Conservation (phyloP, 176 grass and related monocot species). For the Microstegium vimineum region DNA sequence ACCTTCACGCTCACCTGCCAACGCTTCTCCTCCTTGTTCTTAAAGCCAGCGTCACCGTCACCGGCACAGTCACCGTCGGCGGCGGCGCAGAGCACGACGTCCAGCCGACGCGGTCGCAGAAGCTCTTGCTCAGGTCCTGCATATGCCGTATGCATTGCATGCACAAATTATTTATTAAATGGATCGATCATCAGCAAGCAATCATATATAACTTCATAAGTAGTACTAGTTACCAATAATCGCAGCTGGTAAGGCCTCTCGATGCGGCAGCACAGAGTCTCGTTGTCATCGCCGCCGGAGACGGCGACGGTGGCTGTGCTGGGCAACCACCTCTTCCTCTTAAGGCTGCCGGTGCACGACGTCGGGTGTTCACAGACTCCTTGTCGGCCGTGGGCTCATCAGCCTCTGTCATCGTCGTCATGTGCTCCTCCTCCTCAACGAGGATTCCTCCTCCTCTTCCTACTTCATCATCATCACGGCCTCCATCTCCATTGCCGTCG, state of each 20-base stretch:
- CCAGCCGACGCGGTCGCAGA: constrained; percentile 28
- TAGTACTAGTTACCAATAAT: not conserved
- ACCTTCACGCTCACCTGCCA: constrained; percentile 25
- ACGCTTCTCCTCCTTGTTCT: not conserved
- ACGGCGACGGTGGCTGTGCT: not conserved
- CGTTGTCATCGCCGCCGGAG: not conserved
- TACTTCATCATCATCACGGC: not conserved
- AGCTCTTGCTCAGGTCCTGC: constrained; percentile 22
- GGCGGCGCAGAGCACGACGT: not conserved
- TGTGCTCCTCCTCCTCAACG: not conserved
- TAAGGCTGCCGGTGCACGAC: not conserved
- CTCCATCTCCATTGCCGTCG: too few species aligned
- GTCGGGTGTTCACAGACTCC: not conserved
- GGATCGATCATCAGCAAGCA: not conserved
- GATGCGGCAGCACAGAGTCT: not conserved
- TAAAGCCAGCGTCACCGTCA: too few species aligned
- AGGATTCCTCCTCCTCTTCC: not conserved
- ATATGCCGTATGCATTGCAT: not conserved
- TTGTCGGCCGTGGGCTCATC: not conserved
- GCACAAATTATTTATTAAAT: not conserved
- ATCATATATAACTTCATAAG: too few species aligned
- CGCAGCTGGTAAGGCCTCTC: not conserved
- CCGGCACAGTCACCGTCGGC: too few species aligned
- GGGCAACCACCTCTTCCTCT: not conserved
- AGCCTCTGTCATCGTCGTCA: not conserved